Evolutionary conservation across 2,329 filamentous ascomycete species (phyloP).

Genomic region (Colletotrichum tropicale): DNA sequence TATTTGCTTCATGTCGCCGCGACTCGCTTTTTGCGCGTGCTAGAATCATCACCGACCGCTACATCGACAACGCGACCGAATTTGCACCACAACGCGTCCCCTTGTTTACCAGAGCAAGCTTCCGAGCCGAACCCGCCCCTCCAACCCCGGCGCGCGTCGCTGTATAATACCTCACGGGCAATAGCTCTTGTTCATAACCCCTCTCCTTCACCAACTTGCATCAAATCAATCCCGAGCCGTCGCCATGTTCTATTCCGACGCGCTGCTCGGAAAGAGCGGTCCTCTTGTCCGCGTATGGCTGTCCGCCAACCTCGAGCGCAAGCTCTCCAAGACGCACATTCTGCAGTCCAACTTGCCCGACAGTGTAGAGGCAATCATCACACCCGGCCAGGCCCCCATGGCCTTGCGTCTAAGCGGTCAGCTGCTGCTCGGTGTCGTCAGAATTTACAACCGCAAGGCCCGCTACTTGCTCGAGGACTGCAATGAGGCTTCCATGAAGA

Average conservation of each 20-base stretch:
- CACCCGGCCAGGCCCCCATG: conserved; percentile 91
- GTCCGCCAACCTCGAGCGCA: conserved; percentile 96
- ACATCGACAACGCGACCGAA: conserved; percentile 17
- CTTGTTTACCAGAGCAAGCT: conserved; percentile 26
- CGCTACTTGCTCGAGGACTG: conserved; percentile 96
- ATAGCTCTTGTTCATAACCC: conserved; percentile 3
- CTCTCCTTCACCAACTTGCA: background rate
- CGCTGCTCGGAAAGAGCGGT: conserved; percentile 93
- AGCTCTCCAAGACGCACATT: conserved; percentile 96
- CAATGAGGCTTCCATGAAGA: conserved; percentile 96
- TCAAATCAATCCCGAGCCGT: conserved; percentile 9
- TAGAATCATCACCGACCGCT: conserved; percentile 12
- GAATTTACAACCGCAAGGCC: conserved; percentile 97
- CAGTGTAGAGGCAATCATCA: conserved; percentile 94
- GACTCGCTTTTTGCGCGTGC: conserved; percentile 7
- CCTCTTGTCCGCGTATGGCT: conserved; percentile 97
- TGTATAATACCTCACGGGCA: conserved; percentile 6
- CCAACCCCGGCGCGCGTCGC: conserved; percentile 19
- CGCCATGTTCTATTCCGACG: conserved; percentile 97
- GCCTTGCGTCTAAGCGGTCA: conserved; percentile 93
- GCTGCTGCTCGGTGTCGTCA: conserved; percentile 90
- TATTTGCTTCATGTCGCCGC: conserved; percentile 21
- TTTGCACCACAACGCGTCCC: conserved; percentile 24
- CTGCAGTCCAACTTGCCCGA: conserved; percentile 93
- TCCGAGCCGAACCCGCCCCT: background rate